phyloP scores from a whole-genome alignment of 768 basidiomycete genomes.

The Exsudoporus frostii region DNA sequence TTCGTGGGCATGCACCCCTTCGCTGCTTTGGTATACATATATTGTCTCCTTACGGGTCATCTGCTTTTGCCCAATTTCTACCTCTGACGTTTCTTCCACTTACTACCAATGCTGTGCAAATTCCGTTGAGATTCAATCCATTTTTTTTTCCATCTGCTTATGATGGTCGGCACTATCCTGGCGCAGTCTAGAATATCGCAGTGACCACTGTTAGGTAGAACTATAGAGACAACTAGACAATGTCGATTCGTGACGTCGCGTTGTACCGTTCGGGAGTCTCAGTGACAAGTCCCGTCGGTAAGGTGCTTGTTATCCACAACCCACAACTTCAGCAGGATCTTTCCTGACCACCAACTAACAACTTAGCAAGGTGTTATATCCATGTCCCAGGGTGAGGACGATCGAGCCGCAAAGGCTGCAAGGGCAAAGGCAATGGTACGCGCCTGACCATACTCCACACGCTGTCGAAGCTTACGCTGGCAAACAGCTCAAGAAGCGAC shows the following conservation, averaged over 20 bases:
- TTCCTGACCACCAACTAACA: slow-evolving; percentile 2
- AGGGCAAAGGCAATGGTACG: slow-evolving; percentile 80
- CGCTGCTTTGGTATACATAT: slow-evolving; percentile 38
- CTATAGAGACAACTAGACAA: neutral
- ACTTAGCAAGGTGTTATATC: slow-evolving; percentile 4
- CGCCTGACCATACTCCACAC: neutral
- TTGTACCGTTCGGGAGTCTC: neutral
- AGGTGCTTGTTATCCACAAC: slow-evolving; percentile 2
- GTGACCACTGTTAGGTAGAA: slow-evolving; percentile 1
- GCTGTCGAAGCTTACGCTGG: slow-evolving; percentile 1
- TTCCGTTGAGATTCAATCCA: slow-evolving; percentile 37
- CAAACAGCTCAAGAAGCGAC: slow-evolving; percentile 74
- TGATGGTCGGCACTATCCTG: neutral
- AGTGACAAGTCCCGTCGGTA: neutral
- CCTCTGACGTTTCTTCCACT: slow-evolving; percentile 33
- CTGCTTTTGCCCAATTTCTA: slow-evolving; percentile 33
- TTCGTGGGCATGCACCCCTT: slow-evolving; percentile 27
- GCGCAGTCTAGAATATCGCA: neutral
- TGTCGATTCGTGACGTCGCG: slow-evolving; percentile 6
- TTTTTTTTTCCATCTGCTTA: slow-evolving; percentile 17
- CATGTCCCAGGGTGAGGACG: slow-evolving; percentile 54
- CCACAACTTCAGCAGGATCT: slow-evolving; percentile 2
- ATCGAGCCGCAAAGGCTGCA: slow-evolving; percentile 78
- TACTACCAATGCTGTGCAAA: slow-evolving; percentile 47
- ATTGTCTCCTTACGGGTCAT: slow-evolving; percentile 33